Evolutionary conservation across 176 grass and related monocot species (phyloP).

Genomic region (Tillandsia fasciculata): DNA sequence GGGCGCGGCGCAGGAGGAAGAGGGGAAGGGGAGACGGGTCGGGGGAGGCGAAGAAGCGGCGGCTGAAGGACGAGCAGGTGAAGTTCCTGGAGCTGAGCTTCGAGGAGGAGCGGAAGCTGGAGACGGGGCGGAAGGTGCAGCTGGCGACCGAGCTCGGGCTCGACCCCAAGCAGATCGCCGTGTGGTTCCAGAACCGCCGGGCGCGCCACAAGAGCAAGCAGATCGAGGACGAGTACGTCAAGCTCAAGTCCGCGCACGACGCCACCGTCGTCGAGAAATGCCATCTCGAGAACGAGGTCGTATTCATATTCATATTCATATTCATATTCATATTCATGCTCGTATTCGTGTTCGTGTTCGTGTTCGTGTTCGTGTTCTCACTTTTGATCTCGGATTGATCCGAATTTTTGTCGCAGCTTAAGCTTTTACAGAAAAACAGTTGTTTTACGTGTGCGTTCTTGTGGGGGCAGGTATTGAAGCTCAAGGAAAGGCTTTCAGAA

Average conservation of each 20-base stretch:
- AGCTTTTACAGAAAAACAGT: no score
- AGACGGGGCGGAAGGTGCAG: slow-evolving; percentile 72
- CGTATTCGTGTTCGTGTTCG: neutral
- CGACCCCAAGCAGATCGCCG: slow-evolving; percentile 87
- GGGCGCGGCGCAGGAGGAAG: slow-evolving; percentile 48
- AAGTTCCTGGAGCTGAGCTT: slow-evolving; percentile 69
- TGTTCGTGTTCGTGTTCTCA: neutral
- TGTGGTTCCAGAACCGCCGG: slow-evolving; percentile 99
- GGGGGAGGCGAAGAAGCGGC: slow-evolving; percentile 58
- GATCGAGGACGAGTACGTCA: slow-evolving; percentile 80
- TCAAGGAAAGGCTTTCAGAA: slow-evolving; percentile 53
- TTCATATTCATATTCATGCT: no score
- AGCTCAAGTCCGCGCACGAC: slow-evolving; percentile 79
- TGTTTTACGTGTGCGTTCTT: neutral
- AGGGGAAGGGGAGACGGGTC: slow-evolving; percentile 23
- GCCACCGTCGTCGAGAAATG: slow-evolving; percentile 63
- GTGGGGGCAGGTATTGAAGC: slow-evolving; percentile 46
- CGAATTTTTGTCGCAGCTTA: no score
- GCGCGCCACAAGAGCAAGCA: slow-evolving; percentile 95
- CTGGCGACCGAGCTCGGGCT: slow-evolving; percentile 76
- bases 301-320: neutral
- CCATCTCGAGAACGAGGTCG: slow-evolving; percentile 81
- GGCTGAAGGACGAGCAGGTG: slow-evolving; percentile 77
- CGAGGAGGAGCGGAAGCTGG: slow-evolving; percentile 67
- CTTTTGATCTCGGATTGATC: neutral